A percentile compares a stretch with the other conserved stretches of the same genome.
phyloP scores from a whole-genome alignment of 257 asterid genomes.

The Anisodus acutangulus region DNA sequence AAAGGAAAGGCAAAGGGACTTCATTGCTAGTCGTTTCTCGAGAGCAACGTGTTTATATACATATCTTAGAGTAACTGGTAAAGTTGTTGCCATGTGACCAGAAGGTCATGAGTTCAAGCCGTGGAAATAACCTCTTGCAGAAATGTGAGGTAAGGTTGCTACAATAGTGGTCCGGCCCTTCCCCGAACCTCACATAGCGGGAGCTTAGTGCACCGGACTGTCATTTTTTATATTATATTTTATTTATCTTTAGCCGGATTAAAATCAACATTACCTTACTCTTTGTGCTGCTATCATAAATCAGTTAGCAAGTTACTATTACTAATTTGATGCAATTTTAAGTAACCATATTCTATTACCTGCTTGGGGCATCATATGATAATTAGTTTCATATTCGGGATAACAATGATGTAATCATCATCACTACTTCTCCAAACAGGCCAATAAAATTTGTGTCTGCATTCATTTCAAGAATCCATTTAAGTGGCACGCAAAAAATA shows the following conservation, averaged over 20 bases:
- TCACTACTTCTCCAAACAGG: background rate
- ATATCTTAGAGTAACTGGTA: background rate
- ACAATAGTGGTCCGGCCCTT: no score
- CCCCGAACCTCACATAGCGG: no score
- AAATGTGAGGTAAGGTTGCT: no score
- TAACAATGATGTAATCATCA: constrained; percentile 11
- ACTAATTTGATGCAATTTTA: background rate
- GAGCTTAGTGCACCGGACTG: background rate
- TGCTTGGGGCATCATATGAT: background rate
- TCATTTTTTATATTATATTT: background rate
- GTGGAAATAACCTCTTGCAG: no score
- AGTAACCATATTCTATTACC: background rate
- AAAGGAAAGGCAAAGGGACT: constrained; percentile 24
- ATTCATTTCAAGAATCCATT: no score
- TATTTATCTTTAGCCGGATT: background rate
- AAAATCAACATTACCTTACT: background rate
- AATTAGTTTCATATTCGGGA: background rate
- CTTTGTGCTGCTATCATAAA: background rate
- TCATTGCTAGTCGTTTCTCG: background rate
- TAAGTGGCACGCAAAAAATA: no score
- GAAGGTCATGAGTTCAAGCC: no score
- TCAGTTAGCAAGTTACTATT: constrained; percentile 17
- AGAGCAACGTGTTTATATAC: background rate
- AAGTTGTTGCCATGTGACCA: background rate
- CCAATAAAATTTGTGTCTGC: background rate